Conservation (phyloP, 2,329 filamentous ascomycete species). For the Calonectria leucothoes region DNA sequence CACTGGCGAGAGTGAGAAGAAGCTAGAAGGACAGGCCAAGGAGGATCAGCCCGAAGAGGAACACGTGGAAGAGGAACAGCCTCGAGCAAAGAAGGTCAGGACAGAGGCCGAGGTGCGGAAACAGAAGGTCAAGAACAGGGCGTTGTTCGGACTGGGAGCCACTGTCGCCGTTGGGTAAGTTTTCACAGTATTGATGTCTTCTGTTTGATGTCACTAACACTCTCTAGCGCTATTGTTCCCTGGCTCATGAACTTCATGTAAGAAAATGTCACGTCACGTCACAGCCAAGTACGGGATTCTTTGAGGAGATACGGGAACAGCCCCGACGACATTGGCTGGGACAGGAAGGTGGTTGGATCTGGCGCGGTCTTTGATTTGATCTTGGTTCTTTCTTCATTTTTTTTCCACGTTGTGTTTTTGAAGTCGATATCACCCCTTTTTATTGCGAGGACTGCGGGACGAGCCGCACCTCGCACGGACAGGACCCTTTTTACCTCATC, state of each 20-base stretch:
- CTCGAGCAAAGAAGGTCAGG: conserved; percentile 79
- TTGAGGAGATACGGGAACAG: conserved; percentile 28
- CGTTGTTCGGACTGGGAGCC: conserved; percentile 86
- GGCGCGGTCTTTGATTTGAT: conserved; percentile 41
- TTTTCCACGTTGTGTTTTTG: conserved; percentile 30
- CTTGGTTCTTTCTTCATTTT: conserved; percentile 25
- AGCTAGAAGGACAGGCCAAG: conserved; percentile 7
- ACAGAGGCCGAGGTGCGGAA: conserved; percentile 85
- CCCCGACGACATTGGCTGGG: conserved; percentile 35
- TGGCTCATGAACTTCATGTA: conserved; percentile 65
- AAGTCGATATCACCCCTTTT: conserved; percentile 21
- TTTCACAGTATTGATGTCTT: background rate
- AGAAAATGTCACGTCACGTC: conserved; percentile 35
- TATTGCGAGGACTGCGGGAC: background rate
- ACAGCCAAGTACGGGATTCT: conserved; percentile 27
- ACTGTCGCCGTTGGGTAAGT: conserved; percentile 93
- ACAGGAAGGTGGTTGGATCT: conserved; percentile 41
- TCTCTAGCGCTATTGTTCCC: conserved; percentile 58
- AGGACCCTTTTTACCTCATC: conserved; percentile 11
- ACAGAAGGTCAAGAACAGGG: conserved; percentile 86
- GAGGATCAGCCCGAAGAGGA: conserved; percentile 38
- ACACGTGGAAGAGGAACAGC: conserved; percentile 56
- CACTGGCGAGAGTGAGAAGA: conserved; percentile 41
- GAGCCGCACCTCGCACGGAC: conserved; percentile 12
- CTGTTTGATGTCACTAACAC: conserved; percentile 27